Percentiles rank a stretch among this genome's conserved stretches.
Evolutionary conservation across 2,329 filamentous ascomycete species (phyloP).

Genomic region (Stachybotrys elegans): DNA sequence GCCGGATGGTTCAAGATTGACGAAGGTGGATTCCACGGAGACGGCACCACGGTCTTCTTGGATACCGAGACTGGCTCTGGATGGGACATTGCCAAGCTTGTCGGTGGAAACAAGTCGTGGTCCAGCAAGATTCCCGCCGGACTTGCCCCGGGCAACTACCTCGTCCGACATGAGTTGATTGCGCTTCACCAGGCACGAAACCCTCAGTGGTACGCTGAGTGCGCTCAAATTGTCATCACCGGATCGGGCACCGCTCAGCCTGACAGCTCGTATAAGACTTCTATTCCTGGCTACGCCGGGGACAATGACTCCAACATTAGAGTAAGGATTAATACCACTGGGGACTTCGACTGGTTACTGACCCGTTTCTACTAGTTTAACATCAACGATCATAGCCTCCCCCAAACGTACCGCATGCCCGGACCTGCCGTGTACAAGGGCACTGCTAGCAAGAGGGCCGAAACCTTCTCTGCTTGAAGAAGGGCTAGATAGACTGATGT

Average conservation of each 20-base stretch:
- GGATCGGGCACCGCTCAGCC: slow-evolving; percentile 41
- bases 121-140: slow-evolving; percentile 43
- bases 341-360: not conserved
- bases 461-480: slow-evolving; percentile 8
- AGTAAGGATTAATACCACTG: slow-evolving; percentile 25
- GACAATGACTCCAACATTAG: slow-evolving; percentile 43
- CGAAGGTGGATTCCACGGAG: slow-evolving; percentile 43
- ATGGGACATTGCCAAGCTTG: slow-evolving; percentile 18
- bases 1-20: slow-evolving; percentile 57
- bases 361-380: slow-evolving; percentile 6
- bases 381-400: slow-evolving; percentile 12
- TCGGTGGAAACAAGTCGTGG: slow-evolving; percentile 40
- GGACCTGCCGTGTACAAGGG: slow-evolving; percentile 12
- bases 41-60: slow-evolving; percentile 21
- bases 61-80: slow-evolving; percentile 17
- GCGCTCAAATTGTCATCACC: slow-evolving; percentile 46
- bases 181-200: slow-evolving; percentile 49
- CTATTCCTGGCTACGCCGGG: slow-evolving; percentile 38
- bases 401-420: slow-evolving; percentile 12
- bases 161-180: slow-evolving; percentile 52
- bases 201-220: slow-evolving; percentile 52
- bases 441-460: slow-evolving; percentile 8
- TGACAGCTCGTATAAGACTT: slow-evolving; percentile 32
- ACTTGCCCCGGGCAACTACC: slow-evolving; percentile 48
- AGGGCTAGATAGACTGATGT: no score